Percentiles rank a stretch among this genome's conserved stretches.
Evolutionary conservation across 192 early-diverging fungal species (phyloP).

Genomic region (Mortierella alpina): DNA sequence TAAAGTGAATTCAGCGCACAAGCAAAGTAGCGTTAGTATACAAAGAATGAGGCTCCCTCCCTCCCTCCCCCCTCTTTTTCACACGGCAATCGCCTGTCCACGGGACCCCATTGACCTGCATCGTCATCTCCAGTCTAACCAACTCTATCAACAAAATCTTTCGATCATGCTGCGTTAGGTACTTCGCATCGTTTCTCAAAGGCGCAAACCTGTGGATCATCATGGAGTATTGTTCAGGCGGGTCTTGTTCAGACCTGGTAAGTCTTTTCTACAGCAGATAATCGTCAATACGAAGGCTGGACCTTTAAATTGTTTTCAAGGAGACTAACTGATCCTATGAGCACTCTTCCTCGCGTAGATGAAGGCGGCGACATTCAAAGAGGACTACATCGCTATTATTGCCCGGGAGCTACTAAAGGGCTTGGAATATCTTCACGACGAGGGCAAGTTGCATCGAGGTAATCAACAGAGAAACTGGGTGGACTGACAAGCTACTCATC

Average conservation of each 20-base stretch:
- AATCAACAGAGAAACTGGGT: slow-evolving; percentile 1
- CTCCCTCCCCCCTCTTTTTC: background rate
- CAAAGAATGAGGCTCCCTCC: background rate
- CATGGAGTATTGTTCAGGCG: slow-evolving; percentile 98
- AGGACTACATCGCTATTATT: slow-evolving; percentile 94
- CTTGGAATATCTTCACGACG: slow-evolving; percentile 91
- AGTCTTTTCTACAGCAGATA: slow-evolving; percentile 6
- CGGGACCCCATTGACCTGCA: background rate
- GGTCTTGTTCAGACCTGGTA: slow-evolving; percentile 94
- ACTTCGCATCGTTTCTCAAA: slow-evolving; percentile 93
- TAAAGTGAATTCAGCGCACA: slow-evolving; percentile 23
- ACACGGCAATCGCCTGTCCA: background rate
- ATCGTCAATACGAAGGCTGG: background rate
- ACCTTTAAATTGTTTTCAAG: background rate
- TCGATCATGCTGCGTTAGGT: slow-evolving; percentile 54
- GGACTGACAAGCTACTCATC: background rate
- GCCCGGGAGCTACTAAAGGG: slow-evolving; percentile 88
- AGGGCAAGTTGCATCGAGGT: slow-evolving; percentile 89
- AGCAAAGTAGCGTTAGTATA: too few relatives aligned
- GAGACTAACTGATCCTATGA: slow-evolving; percentile 2
- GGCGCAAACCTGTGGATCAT: slow-evolving; percentile 94
- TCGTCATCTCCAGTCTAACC: background rate
- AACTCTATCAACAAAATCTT: background rate
- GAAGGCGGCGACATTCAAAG: slow-evolving; percentile 85
- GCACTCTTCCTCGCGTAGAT: slow-evolving; percentile 63